Evolutionary conservation across 2,329 filamentous ascomycete genomes (phyloP), one percentile per base, ranked within the genome.

Genomic region (Cercospora sojina): DNA sequence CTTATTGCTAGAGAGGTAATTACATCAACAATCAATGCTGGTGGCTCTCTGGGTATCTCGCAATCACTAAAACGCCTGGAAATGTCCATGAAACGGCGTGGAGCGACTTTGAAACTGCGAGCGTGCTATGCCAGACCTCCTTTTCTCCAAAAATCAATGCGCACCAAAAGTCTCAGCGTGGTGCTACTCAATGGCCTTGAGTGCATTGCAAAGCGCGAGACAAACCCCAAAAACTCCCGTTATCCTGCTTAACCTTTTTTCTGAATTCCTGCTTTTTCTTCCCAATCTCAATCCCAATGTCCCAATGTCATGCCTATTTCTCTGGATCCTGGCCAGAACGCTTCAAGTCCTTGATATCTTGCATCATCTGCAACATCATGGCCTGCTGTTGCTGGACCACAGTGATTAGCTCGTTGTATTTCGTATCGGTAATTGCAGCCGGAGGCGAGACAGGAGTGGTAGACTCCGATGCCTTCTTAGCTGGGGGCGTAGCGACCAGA

Each of bases 341-440:
- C 62, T 67, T 67, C 35, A 67, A 43, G 16, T 64, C 61, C 59
- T 67, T 60, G 53, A 70, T 70, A 56, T 71, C 60, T 62, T 57
- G 23, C 64, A 68, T 68, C 69, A 70, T 62, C 5, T 64, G 29
- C 57, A 65, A 13, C 59, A 70, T 67, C 62, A 67, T 64, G 18
- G 53, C 51, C 56, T 64, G 62, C 35, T 71, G 69, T 27, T 64
- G 61, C 47, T 65, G 51, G 12, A 69, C 41, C 18, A 68, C 10
- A 27, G 64, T 53, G 20, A 62, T 62, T n/a, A 68, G 66, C 20
- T 67, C 38, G 23, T 64, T 51, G 25, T 59, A 57, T 27, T 27
- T 57, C 18, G 20, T 10, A 12, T 58, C 59, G 7, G 56, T 56
- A 29, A 10, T 1, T 13, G 43, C 35, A 9, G 25, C 3, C 27